A percentile compares a stretch with the other conserved stretches of the same genome.
Evolutionary conservation across 306 rosid species (phyloP).

Genomic region (Astragalus glycyphyllos): DNA sequence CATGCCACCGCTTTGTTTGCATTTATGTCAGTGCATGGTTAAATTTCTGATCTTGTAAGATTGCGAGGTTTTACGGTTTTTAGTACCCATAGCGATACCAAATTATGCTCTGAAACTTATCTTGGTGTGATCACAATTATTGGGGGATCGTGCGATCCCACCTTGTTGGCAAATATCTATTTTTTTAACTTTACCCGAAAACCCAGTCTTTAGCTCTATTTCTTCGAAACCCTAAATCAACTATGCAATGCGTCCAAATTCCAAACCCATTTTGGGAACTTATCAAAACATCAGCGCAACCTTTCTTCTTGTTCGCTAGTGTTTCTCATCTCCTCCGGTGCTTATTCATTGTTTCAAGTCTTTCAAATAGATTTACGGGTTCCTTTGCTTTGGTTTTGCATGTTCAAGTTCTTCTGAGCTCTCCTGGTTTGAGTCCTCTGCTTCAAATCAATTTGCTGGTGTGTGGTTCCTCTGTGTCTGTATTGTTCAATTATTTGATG

Average conservation of each 20-base stretch:
- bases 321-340: not conserved
- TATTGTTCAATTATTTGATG: not conserved
- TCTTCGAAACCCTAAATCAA: constrained; percentile 15
- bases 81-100: not conserved
- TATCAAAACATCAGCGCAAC: not conserved
- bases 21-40: not conserved
- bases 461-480: not conserved
- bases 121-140: not conserved
- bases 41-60: not conserved
- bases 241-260: not conserved
- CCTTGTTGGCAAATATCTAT: constrained; percentile 1
- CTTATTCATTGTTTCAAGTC: not conserved
- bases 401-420: not conserved
- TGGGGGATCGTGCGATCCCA: not conserved
- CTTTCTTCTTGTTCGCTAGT: not conserved
- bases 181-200: not conserved
- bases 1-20: constrained; percentile 1
- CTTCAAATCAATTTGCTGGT: constrained; percentile 4
- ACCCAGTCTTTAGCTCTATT: no score
- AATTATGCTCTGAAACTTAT: not conserved
- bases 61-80: not conserved
- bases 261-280: not conserved
- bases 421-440: not conserved
- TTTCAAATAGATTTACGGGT: not conserved
- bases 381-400: not conserved